phyloP scores from a whole-genome alignment of 2,329 filamentous ascomycete genomes.

The Fonsecaea nubica region DNA sequence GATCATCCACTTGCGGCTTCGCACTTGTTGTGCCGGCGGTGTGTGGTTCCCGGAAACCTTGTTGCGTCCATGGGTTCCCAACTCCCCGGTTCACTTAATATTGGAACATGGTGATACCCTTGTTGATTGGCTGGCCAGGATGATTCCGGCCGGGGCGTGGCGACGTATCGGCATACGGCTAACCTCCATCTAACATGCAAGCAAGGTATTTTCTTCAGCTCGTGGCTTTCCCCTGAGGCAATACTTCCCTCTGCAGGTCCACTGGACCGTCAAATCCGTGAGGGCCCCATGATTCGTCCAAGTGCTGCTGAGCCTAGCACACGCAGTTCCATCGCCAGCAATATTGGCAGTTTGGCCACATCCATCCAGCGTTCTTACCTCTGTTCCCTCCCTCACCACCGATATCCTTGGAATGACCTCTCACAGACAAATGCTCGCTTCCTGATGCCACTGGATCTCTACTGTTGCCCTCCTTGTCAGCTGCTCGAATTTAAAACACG shows the following conservation, averaged over 20 bases:
- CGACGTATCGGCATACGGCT: conserved; percentile 26
- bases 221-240: conserved; percentile 28
- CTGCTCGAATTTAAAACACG: conserved; percentile 32
- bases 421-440: conserved; percentile 22
- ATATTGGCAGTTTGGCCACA: conserved; percentile 33
- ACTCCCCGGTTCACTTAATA: conserved; percentile 30
- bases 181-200: conserved; percentile 22
- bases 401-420: conserved; percentile 17
- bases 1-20: conserved; percentile 11
- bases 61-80: conserved; percentile 23
- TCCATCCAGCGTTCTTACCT: conserved; percentile 25
- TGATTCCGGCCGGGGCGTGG: conserved; percentile 26
- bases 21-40: conserved; percentile 10
- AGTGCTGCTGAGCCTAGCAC: conserved; percentile 12
- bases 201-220: conserved; percentile 33
- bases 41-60: conserved; percentile 17
- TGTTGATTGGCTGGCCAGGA: conserved; percentile 25
- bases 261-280: conserved; percentile 21
- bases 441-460: conserved; percentile 20
- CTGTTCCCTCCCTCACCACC: conserved; percentile 18
- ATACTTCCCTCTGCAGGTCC: conserved; percentile 16
- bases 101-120: conserved; percentile 27
- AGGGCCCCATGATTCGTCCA: conserved; percentile 19
- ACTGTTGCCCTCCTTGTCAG: conserved; percentile 6
- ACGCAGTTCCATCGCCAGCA: conserved; percentile 5